These are phyloP conservation scores for Kurtzmaniella natalensis DNA, from an alignment of 1,139 yeast species.

Conservation along the genomic window DNA sequence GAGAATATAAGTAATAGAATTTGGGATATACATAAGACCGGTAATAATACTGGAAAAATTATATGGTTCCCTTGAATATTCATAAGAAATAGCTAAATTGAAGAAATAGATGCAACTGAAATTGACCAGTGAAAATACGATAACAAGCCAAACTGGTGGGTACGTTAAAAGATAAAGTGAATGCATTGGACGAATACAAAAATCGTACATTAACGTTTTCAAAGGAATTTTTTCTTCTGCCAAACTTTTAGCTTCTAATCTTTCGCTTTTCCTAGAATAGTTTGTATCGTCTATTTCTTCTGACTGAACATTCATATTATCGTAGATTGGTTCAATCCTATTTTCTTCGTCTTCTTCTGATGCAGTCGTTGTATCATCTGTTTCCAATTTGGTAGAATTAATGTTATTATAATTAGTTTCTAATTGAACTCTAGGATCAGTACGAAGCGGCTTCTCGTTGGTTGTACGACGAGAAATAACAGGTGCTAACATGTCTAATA, in stretches of 20 bases:
- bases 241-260: background rate
- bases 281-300: background rate
- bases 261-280: background rate
- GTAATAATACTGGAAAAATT: constrained; percentile 59
- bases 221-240: constrained; percentile 3
- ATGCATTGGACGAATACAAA: constrained; percentile 45
- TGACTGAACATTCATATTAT: background rate
- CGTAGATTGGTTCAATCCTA: background rate
- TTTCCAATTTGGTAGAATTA: constrained; percentile 1
- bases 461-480: constrained; percentile 33
- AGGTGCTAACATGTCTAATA: constrained; percentile 38
- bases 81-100: constrained; percentile 67
- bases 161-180: constrained; percentile 51
- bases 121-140: constrained; percentile 60
- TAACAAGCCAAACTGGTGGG: constrained; percentile 71
- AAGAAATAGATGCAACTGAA: constrained; percentile 69
- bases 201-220: constrained; percentile 31
- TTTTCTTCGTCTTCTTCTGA: constrained; percentile 1
- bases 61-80: constrained; percentile 64
- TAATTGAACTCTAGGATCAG: background rate
- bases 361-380: constrained; percentile 5
- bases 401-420: background rate
- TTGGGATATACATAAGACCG: constrained; percentile 79
- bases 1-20: constrained; percentile 69
- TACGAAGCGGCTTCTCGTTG: constrained; percentile 12